phyloP scores from a whole-genome alignment of 2,329 filamentous ascomycete species.

The Rachicladosporium sp. region DNA sequence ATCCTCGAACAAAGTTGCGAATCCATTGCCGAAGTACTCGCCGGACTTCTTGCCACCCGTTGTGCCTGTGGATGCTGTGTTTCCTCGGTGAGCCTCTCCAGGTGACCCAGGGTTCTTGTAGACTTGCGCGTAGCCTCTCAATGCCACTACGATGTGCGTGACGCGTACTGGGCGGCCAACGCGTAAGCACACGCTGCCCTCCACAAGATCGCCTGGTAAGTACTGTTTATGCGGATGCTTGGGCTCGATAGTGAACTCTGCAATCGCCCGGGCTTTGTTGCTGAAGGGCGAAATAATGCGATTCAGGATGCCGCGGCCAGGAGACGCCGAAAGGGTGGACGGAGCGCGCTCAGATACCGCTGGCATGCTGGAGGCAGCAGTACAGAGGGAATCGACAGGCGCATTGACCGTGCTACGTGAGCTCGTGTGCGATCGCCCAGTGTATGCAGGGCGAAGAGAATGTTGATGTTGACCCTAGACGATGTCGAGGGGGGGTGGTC shows the following conservation, averaged over 20 bases:
- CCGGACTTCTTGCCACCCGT: slow-evolving; percentile 37
- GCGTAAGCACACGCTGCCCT: slow-evolving; percentile 59
- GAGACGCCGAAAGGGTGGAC: slow-evolving; percentile 5
- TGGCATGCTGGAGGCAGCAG: slow-evolving; percentile 3
- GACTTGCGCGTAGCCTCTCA: slow-evolving; percentile 70
- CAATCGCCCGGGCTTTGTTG: slow-evolving; percentile 49
- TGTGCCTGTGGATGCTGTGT: slow-evolving; percentile 28
- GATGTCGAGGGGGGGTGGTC: too few relatives aligned
- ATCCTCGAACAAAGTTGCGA: slow-evolving; percentile 72
- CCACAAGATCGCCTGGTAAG: slow-evolving; percentile 60
- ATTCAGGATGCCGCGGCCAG: slow-evolving; percentile 33
- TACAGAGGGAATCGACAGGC: too few relatives aligned
- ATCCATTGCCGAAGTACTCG: slow-evolving; percentile 60
- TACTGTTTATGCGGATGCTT: slow-evolving; percentile 70
- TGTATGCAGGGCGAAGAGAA: too few relatives aligned
- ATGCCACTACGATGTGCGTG: slow-evolving; percentile 65
- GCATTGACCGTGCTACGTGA: too few relatives aligned
- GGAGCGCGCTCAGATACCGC: slow-evolving; percentile 5
- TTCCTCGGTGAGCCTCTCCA: slow-evolving; percentile 39
- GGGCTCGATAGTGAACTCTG: slow-evolving; percentile 67
- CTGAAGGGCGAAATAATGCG: slow-evolving; percentile 45
- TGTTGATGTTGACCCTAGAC: too few relatives aligned
- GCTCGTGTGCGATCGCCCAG: too few relatives aligned
- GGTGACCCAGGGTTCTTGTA: slow-evolving; percentile 55
- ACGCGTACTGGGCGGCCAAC: slow-evolving; percentile 63